A percentile compares a stretch with the other conserved stretches of the same genome.
Conservation (phyloP, 768 basidiomycete species). For the Xerocomellus amylosporus region DNA sequence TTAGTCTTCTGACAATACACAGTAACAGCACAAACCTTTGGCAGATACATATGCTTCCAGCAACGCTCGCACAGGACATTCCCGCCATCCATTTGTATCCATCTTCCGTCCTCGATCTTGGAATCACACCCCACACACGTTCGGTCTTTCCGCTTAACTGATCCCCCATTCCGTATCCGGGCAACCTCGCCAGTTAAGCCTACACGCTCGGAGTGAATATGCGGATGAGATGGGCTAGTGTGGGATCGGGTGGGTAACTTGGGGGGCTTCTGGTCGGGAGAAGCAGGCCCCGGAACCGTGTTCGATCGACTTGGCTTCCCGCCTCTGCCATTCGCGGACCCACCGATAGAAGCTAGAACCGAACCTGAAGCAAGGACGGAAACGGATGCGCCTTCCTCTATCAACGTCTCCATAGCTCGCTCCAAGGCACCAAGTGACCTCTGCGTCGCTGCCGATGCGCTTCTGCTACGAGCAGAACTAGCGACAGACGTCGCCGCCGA, state of each 20-base stretch:
- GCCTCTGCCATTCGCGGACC: slow-evolving; percentile 14
- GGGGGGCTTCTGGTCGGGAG: slow-evolving; percentile 44
- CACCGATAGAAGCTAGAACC: slow-evolving; percentile 30
- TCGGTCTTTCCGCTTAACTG: slow-evolving; percentile 35
- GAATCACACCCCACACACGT: slow-evolving; percentile 68
- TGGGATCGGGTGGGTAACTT: slow-evolving; percentile 58
- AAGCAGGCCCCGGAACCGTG: slow-evolving; percentile 46
- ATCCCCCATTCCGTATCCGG: slow-evolving; percentile 33
- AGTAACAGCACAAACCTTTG: slow-evolving; percentile 56
- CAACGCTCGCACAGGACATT: slow-evolving; percentile 82
- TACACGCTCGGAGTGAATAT: slow-evolving; percentile 31
- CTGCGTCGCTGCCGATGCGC: slow-evolving; percentile 30
- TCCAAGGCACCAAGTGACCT: slow-evolving; percentile 42
- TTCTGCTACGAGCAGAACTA: slow-evolving; percentile 19
- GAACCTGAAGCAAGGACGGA: slow-evolving; percentile 36
- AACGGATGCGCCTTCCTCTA: slow-evolving; percentile 42
- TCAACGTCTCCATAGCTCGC: slow-evolving; percentile 49
- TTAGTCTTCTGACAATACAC: slow-evolving; percentile 1
- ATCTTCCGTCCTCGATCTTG: slow-evolving; percentile 74
- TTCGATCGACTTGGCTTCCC: slow-evolving; percentile 45
- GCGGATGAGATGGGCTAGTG: slow-evolving; percentile 45
- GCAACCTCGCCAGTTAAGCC: slow-evolving; percentile 27
- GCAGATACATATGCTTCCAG: slow-evolving; percentile 96
- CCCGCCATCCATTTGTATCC: slow-evolving; percentile 76
- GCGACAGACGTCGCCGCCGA: slow-evolving; percentile 8